Evolutionary conservation across 768 basidiomycete genomes (phyloP).

Genomic region (Tricholoma saponaceum): DNA sequence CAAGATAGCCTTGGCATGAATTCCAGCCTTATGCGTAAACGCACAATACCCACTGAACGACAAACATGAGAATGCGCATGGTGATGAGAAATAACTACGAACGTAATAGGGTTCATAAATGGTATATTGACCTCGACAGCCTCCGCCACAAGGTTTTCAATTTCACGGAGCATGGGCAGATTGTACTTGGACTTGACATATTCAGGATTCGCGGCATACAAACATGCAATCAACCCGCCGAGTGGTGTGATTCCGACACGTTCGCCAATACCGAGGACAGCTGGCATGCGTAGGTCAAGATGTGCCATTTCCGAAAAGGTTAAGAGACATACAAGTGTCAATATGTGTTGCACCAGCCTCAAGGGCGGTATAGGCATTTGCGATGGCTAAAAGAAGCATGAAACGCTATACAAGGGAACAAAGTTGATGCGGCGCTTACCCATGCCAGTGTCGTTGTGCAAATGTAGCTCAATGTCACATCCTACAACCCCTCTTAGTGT

Average conservation of each 20-base stretch:
- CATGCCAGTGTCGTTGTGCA: slow-evolving; percentile 99
- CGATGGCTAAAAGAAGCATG: slow-evolving; percentile 62
- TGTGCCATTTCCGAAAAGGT: background rate
- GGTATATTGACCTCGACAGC: slow-evolving; percentile 98
- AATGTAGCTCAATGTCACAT: slow-evolving; percentile 97
- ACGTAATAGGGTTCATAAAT: slow-evolving; percentile 96
- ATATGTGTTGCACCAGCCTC: slow-evolving; percentile 99
- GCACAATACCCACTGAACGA: slow-evolving; percentile 88
- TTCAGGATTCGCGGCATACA: slow-evolving; percentile 96
- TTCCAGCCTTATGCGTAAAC: slow-evolving; percentile 99
- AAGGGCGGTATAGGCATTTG: slow-evolving; percentile 96
- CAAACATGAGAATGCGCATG: slow-evolving; percentile 3
- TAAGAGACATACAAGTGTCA: slow-evolving; percentile 75
- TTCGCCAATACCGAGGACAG: slow-evolving; percentile 96
- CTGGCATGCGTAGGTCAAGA: slow-evolving; percentile 31
- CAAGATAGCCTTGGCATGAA: slow-evolving; percentile 99
- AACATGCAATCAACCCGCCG: slow-evolving; percentile 93
- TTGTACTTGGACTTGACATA: slow-evolving; percentile 99
- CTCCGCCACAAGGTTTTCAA: slow-evolving; percentile 98
- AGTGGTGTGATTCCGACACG: slow-evolving; percentile 98
- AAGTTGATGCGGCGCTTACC: slow-evolving; percentile 38
- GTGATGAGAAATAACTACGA: slow-evolving; percentile 19
- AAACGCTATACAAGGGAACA: background rate
- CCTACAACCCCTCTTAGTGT: slow-evolving; percentile 94
- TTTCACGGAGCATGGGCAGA: slow-evolving; percentile 93